Percentiles rank a stretch among this genome's conserved stretches.
phyloP scores from a whole-genome alignment of 495 filamentous ascomycete species.

The Talaromyces proteolyticus region DNA sequence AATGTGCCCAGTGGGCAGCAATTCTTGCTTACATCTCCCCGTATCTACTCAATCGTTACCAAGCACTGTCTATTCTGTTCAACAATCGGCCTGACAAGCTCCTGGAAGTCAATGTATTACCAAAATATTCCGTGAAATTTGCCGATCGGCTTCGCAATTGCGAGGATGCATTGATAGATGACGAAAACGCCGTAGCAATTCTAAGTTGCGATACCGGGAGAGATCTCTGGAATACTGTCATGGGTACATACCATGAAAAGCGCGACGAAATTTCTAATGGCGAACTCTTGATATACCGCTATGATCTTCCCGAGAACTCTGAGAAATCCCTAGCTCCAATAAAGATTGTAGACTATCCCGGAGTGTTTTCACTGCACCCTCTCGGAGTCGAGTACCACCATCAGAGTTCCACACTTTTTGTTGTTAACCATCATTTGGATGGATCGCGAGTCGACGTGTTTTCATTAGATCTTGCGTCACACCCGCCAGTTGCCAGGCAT shows the following conservation, averaged over 20 bases:
- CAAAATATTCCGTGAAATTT: constrained; percentile 23
- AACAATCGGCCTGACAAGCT: constrained; percentile 21
- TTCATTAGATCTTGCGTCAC: constrained; percentile 24
- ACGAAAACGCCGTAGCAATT: constrained; percentile 26
- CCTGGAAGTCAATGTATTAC: constrained; percentile 17
- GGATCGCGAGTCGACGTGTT: constrained; percentile 45
- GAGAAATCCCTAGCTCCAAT: constrained; percentile 21
- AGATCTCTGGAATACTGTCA: constrained; percentile 43
- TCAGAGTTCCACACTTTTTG: constrained; percentile 25
- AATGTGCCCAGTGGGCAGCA: too few species aligned
- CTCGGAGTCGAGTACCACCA: constrained; percentile 37
- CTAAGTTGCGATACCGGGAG: constrained; percentile 36
- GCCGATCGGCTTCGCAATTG: constrained; percentile 34
- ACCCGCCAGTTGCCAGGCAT: constrained; percentile 20
- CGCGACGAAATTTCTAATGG: constrained; percentile 16
- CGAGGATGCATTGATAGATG: constrained; percentile 36
- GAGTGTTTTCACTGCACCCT: constrained; percentile 31
- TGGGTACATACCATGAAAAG: constrained; percentile 27
- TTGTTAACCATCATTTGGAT: constrained; percentile 16
- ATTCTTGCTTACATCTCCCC: too few species aligned
- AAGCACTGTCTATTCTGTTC: neutral
- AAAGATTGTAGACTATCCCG: constrained; percentile 22
- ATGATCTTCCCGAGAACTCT: constrained; percentile 10
- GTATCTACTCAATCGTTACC: too few species aligned
- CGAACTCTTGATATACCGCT: constrained; percentile 30